These are phyloP conservation scores for Fraxinus albicans DNA, from an alignment of 305 asterid species.

Conservation along the genomic window DNA sequence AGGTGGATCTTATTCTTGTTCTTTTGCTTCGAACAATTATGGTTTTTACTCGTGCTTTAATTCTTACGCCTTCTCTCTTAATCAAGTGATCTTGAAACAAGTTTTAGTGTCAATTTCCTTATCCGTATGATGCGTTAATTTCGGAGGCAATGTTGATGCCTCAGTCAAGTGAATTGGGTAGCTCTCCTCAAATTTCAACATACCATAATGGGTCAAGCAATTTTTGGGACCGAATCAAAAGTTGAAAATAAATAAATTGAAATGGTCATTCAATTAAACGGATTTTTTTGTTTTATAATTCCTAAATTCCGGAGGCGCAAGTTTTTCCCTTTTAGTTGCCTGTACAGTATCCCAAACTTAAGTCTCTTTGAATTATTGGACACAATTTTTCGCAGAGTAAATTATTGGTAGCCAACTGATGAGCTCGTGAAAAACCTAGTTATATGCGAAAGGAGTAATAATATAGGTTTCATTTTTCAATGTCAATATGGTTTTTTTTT, in stretches of 20 bases:
- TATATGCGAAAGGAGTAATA: neutral
- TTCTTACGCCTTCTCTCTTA: slow-evolving; percentile 25
- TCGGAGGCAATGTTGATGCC: slow-evolving; percentile 29
- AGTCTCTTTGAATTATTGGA: slow-evolving; percentile 11
- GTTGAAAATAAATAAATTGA: neutral
- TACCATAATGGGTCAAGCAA: slow-evolving; percentile 10
- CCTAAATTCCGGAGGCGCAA: neutral
- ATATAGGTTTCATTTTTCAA: neutral
- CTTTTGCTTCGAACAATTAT: neutral
- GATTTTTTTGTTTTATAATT: neutral
- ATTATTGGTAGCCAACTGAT: slow-evolving; percentile 5
- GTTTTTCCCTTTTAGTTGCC: neutral
- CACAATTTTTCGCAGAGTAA: neutral
- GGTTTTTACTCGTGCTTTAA: slow-evolving; percentile 15
- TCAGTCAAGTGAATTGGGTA: slow-evolving; percentile 7
- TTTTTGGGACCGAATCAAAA: slow-evolving; percentile 14
- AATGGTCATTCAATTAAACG: neutral
- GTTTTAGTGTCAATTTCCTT: slow-evolving; percentile 14
- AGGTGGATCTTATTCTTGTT: slow-evolving; percentile 44
- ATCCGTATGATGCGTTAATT: slow-evolving; percentile 4
- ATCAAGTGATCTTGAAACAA: slow-evolving; percentile 15
- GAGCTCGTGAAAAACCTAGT: neutral
- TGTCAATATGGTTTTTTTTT: neutral
- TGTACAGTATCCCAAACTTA: neutral
- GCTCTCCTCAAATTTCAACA: slow-evolving; percentile 4